phyloP scores from a whole-genome alignment of 768 basidiomycete species.

The Psilocybe cubensis region DNA sequence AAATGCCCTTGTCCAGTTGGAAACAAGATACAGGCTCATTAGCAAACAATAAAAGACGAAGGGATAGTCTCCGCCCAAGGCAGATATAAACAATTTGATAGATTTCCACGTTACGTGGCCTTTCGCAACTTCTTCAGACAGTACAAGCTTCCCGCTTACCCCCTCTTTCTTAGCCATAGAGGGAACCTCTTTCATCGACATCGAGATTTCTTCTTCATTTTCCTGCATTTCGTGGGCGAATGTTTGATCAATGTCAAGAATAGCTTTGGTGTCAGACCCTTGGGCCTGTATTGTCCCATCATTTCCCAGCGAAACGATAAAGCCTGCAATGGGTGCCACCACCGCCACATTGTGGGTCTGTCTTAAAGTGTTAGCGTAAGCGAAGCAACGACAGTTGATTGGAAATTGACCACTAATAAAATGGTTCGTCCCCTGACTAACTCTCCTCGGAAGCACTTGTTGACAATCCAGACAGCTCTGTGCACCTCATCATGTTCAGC shows the following conservation, averaged over 20 bases:
- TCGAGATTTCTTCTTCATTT: constrained; percentile 26
- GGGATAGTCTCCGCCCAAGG: constrained; percentile 38
- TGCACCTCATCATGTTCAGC: neutral
- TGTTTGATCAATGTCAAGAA: constrained; percentile 23
- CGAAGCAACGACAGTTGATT: neutral
- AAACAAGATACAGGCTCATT: constrained; percentile 23
- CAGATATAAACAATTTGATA: constrained; percentile 38
- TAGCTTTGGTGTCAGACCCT: constrained; percentile 41
- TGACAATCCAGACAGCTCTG: constrained; percentile 82
- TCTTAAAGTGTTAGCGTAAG: neutral
- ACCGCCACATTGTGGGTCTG: constrained; percentile 53
- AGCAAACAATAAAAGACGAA: constrained; percentile 36
- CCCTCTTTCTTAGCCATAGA: neutral
- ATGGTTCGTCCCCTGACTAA: constrained; percentile 75
- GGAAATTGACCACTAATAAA: constrained; percentile 64
- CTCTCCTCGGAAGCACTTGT: constrained; percentile 78
- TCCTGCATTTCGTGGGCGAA: constrained; percentile 31
- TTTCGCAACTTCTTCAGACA: constrained; percentile 61
- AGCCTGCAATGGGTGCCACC: constrained; percentile 50
- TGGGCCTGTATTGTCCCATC: constrained; percentile 55
- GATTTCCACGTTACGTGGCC: constrained; percentile 24
- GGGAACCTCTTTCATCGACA: constrained; percentile 18
- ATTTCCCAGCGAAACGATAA: constrained; percentile 52
- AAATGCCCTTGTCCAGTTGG: constrained; percentile 27
- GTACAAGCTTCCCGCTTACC: constrained; percentile 53